phyloP scores from a whole-genome alignment of 2,329 filamentous ascomycete species.

The Penicillium freii region DNA sequence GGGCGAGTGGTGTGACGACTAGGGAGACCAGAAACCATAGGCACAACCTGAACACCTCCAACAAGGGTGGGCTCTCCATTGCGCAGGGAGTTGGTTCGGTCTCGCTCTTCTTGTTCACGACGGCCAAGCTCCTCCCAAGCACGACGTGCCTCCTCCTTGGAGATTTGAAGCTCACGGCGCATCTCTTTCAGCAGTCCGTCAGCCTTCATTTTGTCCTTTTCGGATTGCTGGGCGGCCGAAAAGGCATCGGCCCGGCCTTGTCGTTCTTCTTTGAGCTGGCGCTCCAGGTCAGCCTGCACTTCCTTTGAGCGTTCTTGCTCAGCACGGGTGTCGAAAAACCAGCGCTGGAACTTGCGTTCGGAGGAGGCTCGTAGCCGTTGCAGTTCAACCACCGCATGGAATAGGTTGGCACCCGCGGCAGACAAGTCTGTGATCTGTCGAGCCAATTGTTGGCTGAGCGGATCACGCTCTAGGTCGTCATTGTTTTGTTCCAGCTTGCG shows the following conservation, averaged over 20 bases:
- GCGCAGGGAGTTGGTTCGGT: slow-evolving; percentile 79
- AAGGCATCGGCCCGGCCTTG: slow-evolving; percentile 66
- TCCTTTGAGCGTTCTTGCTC: slow-evolving; percentile 86
- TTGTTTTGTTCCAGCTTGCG: slow-evolving; percentile 86
- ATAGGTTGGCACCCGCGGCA: slow-evolving; percentile 91
- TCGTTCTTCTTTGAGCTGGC: slow-evolving; percentile 71
- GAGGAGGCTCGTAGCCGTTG: slow-evolving; percentile 91
- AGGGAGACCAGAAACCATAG: slow-evolving; percentile 73
- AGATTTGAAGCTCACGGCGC: slow-evolving; percentile 88
- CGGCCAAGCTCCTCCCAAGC: slow-evolving; percentile 97
- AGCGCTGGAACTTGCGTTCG: slow-evolving; percentile 95
- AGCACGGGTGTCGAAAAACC: slow-evolving; percentile 92
- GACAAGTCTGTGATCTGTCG: slow-evolving; percentile 97
- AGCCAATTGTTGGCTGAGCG: slow-evolving; percentile 81
- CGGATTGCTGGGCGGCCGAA: slow-evolving; percentile 63
- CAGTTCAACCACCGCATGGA: slow-evolving; percentile 94
- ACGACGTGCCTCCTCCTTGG: slow-evolving; percentile 89
- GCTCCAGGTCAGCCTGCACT: slow-evolving; percentile 75
- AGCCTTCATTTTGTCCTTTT: slow-evolving; percentile 65
- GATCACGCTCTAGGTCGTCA: slow-evolving; percentile 76
- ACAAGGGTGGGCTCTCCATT: slow-evolving; percentile 85
- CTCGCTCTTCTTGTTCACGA: slow-evolving; percentile 87
- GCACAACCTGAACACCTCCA: slow-evolving; percentile 91
- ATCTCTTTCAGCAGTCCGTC: slow-evolving; percentile 84
- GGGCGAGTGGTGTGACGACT: slow-evolving; percentile 51